These are phyloP conservation scores for Apocynum venetum DNA, from an alignment of 257 asterid species.

Conservation along the genomic window DNA sequence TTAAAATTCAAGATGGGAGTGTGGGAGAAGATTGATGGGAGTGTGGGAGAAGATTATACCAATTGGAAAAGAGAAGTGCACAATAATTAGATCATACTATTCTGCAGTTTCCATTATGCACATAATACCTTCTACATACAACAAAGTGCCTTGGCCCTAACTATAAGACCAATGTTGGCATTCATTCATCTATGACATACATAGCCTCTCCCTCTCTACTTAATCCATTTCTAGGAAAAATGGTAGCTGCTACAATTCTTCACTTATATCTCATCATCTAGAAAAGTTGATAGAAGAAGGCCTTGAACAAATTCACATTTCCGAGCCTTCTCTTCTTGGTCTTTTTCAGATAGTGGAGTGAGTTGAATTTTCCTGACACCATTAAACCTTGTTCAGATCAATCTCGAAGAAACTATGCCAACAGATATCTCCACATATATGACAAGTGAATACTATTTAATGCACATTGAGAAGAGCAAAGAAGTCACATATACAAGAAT, in stretches of 20 bases:
- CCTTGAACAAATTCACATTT: slow-evolving; percentile 67
- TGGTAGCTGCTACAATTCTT: slow-evolving; percentile 8
- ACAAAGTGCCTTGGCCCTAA: slow-evolving; percentile 7
- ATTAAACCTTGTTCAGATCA: background rate
- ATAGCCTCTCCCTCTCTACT: slow-evolving; percentile 17
- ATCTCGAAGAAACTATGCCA: background rate
- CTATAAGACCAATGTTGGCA: background rate
- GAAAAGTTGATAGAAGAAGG: slow-evolving; percentile 63
- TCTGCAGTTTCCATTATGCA: slow-evolving; percentile 2
- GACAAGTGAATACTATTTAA: background rate
- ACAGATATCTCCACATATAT: background rate
- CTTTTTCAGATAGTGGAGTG: slow-evolving; percentile 49
- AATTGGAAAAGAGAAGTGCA: background rate
- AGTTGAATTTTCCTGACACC: slow-evolving; percentile 30
- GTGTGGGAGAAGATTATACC: background rate
- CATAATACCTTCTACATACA: background rate
- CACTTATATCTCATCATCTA: slow-evolving; percentile 39
- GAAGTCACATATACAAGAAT: background rate
- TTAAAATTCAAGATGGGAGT: background rate
- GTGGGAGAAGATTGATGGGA: background rate
- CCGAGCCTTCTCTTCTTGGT: slow-evolving; percentile 61
- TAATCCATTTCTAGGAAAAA: slow-evolving; percentile 20
- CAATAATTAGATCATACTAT: background rate
- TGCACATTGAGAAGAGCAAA: background rate
- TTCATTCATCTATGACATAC: background rate